phyloP scores from a whole-genome alignment of 257 asterid species.

The Salvia miltiorrhiza region DNA sequence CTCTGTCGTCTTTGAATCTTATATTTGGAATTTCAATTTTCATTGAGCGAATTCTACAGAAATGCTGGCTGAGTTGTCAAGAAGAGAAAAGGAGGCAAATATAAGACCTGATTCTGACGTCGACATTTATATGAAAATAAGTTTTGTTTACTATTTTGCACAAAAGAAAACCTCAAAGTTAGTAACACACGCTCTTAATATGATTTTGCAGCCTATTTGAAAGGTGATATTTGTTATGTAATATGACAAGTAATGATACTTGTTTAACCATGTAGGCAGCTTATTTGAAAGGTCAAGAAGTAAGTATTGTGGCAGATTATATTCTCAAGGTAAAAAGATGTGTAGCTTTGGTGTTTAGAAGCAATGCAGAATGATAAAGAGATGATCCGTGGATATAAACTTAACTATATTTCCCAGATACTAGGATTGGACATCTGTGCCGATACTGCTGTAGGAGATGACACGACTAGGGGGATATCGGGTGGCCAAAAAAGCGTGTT shows the following conservation, averaged over 20 bases:
- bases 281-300: slow-evolving; percentile 63
- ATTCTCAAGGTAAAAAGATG: slow-evolving; percentile 46
- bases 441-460: slow-evolving; percentile 50
- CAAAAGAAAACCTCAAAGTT: too few species aligned
- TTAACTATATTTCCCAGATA: slow-evolving; percentile 26
- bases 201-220: too few species aligned
- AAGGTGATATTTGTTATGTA: too few species aligned
- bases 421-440: slow-evolving; percentile 52
- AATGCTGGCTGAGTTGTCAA: slow-evolving; percentile 55
- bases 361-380: neutral
- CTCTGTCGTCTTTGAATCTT: neutral
- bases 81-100: slow-evolving; percentile 54
- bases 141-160: neutral
- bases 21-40: too few species aligned
- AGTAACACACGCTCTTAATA: too few species aligned
- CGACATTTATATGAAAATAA: slow-evolving; percentile 61
- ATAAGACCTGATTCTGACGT: slow-evolving; percentile 67
- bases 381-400: neutral
- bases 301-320: slow-evolving; percentile 54
- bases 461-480: slow-evolving; percentile 44
- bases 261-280: slow-evolving; percentile 66
- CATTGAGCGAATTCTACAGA: slow-evolving; percentile 25
- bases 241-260: too few species aligned
- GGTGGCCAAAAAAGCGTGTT: slow-evolving; percentile 54
- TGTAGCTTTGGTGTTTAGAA: slow-evolving; percentile 28